Conservation (phyloP, 2,329 filamentous ascomycete genomes). For the Stemphylium lycopersici region DNA sequence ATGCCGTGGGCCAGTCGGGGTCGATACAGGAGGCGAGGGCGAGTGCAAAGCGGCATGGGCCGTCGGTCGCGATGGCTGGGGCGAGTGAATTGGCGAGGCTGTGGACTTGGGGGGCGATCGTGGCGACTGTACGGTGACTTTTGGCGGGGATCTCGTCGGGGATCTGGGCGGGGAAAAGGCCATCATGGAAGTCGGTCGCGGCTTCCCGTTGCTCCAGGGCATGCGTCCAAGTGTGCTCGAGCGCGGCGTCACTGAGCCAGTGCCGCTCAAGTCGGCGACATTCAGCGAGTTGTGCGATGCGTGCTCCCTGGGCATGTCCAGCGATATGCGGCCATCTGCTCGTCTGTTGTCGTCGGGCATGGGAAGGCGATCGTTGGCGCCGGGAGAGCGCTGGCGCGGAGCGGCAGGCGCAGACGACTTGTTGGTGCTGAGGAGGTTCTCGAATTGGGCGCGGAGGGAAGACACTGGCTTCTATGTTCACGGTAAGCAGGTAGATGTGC, state of each 20-base stretch:
- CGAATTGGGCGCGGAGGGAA: conserved; percentile 79
- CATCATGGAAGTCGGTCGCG: conserved; percentile 57
- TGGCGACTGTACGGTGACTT: conserved; percentile 72
- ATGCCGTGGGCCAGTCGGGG: conserved; percentile 33
- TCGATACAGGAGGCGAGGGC: conserved; percentile 15
- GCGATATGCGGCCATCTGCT: conserved; percentile 47
- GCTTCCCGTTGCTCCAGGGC: conserved; percentile 45
- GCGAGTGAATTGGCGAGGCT: conserved; percentile 40
- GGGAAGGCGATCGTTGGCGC: conserved; percentile 36
- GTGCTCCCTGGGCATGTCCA: conserved; percentile 50
- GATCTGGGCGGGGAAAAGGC: conserved; percentile 54
- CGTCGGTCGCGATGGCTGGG: conserved; percentile 37
- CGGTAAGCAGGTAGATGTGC: conserved; percentile 18
- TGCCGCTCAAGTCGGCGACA: conserved; percentile 47
- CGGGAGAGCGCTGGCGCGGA: conserved; percentile 42
- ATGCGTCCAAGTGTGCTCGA: conserved; percentile 41
- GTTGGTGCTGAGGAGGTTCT: conserved; percentile 67
- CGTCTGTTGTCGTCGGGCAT: conserved; percentile 38
- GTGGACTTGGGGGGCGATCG: conserved; percentile 65
- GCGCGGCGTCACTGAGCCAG: conserved; percentile 41
- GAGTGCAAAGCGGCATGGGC: conserved; percentile 37
- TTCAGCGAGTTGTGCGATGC: conserved; percentile 29
- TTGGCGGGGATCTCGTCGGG: conserved; percentile 63
- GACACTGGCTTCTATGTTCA: conserved; percentile 74
- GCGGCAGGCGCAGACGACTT: conserved; percentile 30